Percentiles rank a stretch among this genome's conserved stretches.
These are phyloP conservation scores for Aspergillus texensis DNA, from an alignment of 2,329 filamentous ascomycete genomes.

Conservation along the genomic window DNA sequence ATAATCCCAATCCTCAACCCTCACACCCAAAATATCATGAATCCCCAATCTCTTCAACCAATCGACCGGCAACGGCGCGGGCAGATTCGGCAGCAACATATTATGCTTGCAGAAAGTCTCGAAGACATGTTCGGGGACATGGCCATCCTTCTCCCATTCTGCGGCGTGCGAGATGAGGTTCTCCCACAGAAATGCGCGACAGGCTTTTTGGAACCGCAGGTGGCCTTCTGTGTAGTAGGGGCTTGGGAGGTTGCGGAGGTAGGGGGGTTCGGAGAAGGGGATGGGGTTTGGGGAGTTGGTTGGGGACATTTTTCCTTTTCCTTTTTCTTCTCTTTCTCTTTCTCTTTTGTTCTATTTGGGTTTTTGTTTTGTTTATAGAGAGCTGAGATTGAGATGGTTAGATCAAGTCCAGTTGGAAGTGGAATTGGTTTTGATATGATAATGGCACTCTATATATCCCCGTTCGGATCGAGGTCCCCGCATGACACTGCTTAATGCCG, in stretches of 20 bases:
- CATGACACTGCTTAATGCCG: not conserved
- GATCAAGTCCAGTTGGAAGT: too few species aligned
- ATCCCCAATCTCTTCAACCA: constrained; percentile 70
- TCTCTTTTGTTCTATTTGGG: too few species aligned
- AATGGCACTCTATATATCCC: too few species aligned
- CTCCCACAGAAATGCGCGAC: constrained; percentile 66
- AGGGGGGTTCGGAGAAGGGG: constrained; percentile 75
- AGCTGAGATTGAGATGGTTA: too few species aligned
- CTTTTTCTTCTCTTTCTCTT: not conserved
- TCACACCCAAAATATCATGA: constrained; percentile 65
- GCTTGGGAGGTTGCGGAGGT: constrained; percentile 69
- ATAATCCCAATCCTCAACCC: constrained; percentile 74
- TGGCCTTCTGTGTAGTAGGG: constrained; percentile 72
- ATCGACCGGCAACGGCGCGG: constrained; percentile 67
- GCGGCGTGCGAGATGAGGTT: constrained; percentile 64
- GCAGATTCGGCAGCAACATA: constrained; percentile 72
- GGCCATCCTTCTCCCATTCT: constrained; percentile 70
- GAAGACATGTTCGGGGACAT: constrained; percentile 66
- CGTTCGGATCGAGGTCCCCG: constrained; percentile 1
- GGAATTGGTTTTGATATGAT: too few species aligned
- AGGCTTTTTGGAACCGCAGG: constrained; percentile 66
- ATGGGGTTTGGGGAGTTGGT: constrained; percentile 34
- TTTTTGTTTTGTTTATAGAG: too few species aligned
- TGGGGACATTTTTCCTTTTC: not conserved
- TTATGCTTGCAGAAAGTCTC: constrained; percentile 64